Evolutionary conservation across 1,139 yeast species (phyloP), one percentile per base, ranked within the genome.

Genomic region (Nadsonia starkeyi-henricii): DNA sequence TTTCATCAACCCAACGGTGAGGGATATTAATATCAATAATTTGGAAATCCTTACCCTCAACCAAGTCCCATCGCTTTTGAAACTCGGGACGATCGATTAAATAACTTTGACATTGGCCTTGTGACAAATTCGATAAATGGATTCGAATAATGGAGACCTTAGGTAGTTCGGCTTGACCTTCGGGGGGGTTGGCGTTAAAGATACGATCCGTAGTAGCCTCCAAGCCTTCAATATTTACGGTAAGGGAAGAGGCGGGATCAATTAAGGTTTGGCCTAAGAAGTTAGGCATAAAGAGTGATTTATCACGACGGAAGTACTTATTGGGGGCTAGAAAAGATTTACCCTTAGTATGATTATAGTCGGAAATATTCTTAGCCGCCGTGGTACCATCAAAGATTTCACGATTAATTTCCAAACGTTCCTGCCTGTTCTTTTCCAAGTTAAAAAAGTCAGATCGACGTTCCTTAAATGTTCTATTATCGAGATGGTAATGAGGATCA

Each of bases 281-380:
- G 59, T 88, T 88, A n/a, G 97, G 96, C 67, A 91, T 85, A 61
- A 77, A 91, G 49, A 79, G 68, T 0, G 97, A 73, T 58, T 77
- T 81, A n/a, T 84, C 93, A 9, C 71, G 67, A 52, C 75, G 77
- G 73, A 91, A 88, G 56, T 76, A 81, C 1, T 89, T 77, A 13
- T 74, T 69, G 0, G 97, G 97, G 0, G 95, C 79, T 18, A 75
- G 70, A 67, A 88, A 91, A 55, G 88, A 72, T 66, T 88, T 86
- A 37, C 97, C 97, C 44, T 79, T 77, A 2, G 93, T 84, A 56
- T 81, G 81, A 47, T 82, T 71, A 62, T 80, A 89, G 1, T 85
- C 79, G 59, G 85, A 82, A 55, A 86, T 73, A 56, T 88, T 95
- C 57, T 82, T 81, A 70, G 86, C 79, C 23, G 93, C 88, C n/a